Conservation (phyloP, 2,329 filamentous ascomycete genomes). For the Aspergillus awamori region DNA sequence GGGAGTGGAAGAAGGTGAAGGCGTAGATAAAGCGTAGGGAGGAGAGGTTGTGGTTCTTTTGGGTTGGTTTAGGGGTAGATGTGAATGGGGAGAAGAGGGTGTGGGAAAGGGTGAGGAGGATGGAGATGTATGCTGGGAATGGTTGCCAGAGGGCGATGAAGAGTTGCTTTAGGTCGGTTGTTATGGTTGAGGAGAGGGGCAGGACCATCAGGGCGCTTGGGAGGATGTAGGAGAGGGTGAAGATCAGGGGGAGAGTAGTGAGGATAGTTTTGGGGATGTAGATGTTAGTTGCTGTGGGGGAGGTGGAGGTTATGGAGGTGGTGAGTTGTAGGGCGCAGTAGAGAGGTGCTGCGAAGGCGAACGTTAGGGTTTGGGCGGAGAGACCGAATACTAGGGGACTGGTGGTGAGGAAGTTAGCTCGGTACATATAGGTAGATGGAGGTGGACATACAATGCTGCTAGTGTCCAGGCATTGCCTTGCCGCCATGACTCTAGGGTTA, state of each 20-base stretch:
- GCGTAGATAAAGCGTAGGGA: slow-evolving; percentile 45
- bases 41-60: slow-evolving; percentile 34
- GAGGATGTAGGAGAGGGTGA: slow-evolving; percentile 48
- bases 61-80: slow-evolving; percentile 25
- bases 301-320: slow-evolving; percentile 44
- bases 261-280: slow-evolving; percentile 36
- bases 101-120: slow-evolving; percentile 41
- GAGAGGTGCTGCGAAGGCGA: slow-evolving; percentile 49
- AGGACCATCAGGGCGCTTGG: slow-evolving; percentile 50
- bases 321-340: slow-evolving; percentile 49
- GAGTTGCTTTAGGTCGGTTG: slow-evolving; percentile 49
- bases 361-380: slow-evolving; percentile 47
- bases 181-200: slow-evolving; percentile 44
- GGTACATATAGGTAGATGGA: slow-evolving; percentile 2
- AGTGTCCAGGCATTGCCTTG: slow-evolving; percentile 47
- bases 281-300: slow-evolving; percentile 39
- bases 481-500: slow-evolving; percentile 51
- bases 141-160: slow-evolving; percentile 55
- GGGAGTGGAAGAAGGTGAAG: slow-evolving; percentile 45
- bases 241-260: slow-evolving; percentile 44
- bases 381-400: slow-evolving; percentile 45
- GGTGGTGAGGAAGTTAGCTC: slow-evolving; percentile 19
- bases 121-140: slow-evolving; percentile 52
- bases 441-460: slow-evolving; percentile 45
- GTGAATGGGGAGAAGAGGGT: slow-evolving; percentile 28